Base-by-base conservation (phyloP, 2,329 filamentous ascomycete genomes). In the Anisogramma anomala region DNA sequence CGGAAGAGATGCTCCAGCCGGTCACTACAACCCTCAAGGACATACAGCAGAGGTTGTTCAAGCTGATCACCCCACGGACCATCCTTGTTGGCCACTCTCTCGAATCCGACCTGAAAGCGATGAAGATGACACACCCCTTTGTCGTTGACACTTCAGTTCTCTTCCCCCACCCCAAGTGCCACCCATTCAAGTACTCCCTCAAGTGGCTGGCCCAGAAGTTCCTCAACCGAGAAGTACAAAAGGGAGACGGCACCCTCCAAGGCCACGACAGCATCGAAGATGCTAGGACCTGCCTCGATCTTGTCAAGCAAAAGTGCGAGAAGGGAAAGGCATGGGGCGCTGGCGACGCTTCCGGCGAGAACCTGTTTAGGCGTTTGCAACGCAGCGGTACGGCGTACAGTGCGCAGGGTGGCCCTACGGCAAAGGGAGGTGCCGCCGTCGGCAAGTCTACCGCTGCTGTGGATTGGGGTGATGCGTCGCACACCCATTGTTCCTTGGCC, bases 251-350 rank as follows among this genome's bases (percentile, higher is more conserved):
- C 37, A 67, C 68, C 13, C 68, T 70, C 13, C 58, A 58, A 13
- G 91, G 91, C 13, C 91, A 98, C 58, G 82, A 96, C 67, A 91
- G 84, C 44, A 73, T 94, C 48, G 91, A 98, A 60, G 91, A 98
- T 58, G 87, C 91, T 11, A 79, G 74, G 49, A 87, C 91, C 3
- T 93, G 87, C 49, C 77, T 98, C 11, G 88, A 96, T 53, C 79
- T 98, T 2, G 78, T 96, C 35, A 94, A 91, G 61, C 81, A 89
- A 56, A 98, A 98, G 60, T 95, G 89, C 58, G 88, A 96, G 59
- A 91, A 84, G 61, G 91, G 91, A 30, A 84, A 83, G 49, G 63
- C 69, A 18, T 98, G 88, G 84, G 91, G 86, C 26, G 82, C 81
- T 0, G 77, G 77, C 36, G 86, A 94, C 32, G 72, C 78, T 2